phyloP scores from a whole-genome alignment of 306 rosid genomes.

The Ormosia emarginata region DNA sequence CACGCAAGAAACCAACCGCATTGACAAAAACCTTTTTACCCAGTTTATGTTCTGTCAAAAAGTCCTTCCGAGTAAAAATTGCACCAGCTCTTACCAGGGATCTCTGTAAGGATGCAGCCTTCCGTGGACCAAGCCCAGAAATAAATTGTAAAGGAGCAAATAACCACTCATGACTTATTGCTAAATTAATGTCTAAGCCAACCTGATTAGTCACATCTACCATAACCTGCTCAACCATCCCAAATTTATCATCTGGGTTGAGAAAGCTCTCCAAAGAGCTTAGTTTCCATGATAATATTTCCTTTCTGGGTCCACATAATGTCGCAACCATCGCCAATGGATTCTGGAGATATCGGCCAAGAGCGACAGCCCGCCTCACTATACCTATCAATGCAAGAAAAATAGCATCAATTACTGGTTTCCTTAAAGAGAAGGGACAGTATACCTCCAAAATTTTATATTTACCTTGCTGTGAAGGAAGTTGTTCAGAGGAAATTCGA shows the following conservation, averaged over 20 bases:
- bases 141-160: constrained; percentile 86
- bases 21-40: constrained; percentile 95
- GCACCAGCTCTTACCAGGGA: constrained; percentile 89
- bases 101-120: constrained; percentile 90
- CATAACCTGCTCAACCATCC: constrained; percentile 91
- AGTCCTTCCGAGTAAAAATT: constrained; percentile 87
- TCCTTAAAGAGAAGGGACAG: background rate
- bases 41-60: constrained; percentile 67
- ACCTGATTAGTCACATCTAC: constrained; percentile 94
- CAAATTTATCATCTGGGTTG: constrained; percentile 81
- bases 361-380: constrained; percentile 93
- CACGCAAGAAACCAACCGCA: constrained; percentile 93
- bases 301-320: constrained; percentile 90
- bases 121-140: constrained; percentile 99
- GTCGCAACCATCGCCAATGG: constrained; percentile 96
- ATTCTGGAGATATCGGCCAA: constrained; percentile 97
- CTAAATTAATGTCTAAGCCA: constrained; percentile 89
- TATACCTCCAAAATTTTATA: background rate
- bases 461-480: constrained; percentile 82
- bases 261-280: constrained; percentile 72
- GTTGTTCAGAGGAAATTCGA: constrained; percentile 87
- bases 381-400: constrained; percentile 60
- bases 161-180: constrained; percentile 90
- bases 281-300: constrained; percentile 92
- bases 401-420: constrained; percentile 8